Evolutionary conservation across 1,139 yeast genomes (phyloP).

Genomic region (Yamadazyma sp.): DNA sequence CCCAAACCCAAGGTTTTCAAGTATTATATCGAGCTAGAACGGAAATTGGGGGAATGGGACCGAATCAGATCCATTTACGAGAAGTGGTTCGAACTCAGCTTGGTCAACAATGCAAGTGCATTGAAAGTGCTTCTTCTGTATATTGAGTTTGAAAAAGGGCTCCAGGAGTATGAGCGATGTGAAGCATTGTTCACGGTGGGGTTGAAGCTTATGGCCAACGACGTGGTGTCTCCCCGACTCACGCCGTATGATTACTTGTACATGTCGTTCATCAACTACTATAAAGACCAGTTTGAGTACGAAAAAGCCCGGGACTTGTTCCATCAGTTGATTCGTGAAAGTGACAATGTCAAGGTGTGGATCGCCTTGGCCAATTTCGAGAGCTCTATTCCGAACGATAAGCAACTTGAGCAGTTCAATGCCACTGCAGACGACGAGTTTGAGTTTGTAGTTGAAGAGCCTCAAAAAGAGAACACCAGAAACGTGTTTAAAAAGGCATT

Average conservation of each 20-base stretch:
- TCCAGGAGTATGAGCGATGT: slow-evolving; percentile 72
- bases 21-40: slow-evolving; percentile 63
- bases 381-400: slow-evolving; percentile 58
- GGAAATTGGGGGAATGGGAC: slow-evolving; percentile 66
- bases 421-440: slow-evolving; percentile 46
- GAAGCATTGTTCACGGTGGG: slow-evolving; percentile 63
- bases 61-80: slow-evolving; percentile 74
- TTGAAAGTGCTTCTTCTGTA: slow-evolving; percentile 41
- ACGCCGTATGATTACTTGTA: slow-evolving; percentile 32
- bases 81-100: slow-evolving; percentile 58
- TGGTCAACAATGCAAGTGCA: slow-evolving; percentile 41
- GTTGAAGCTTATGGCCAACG: slow-evolving; percentile 18
- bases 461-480: slow-evolving; percentile 54
- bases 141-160: slow-evolving; percentile 63
- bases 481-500: slow-evolving; percentile 58
- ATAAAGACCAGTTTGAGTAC: slow-evolving; percentile 58
- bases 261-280: slow-evolving; percentile 56
- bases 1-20: slow-evolving; percentile 56
- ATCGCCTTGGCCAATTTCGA: slow-evolving; percentile 72
- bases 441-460: slow-evolving; percentile 53
- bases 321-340: slow-evolving; percentile 38
- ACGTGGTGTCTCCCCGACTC: slow-evolving; percentile 13
- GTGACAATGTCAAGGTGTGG: slow-evolving; percentile 51
- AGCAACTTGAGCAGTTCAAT: slow-evolving; percentile 45
- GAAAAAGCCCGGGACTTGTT: slow-evolving; percentile 56